These are phyloP conservation scores for Septoria linicola DNA, from an alignment of 2,329 filamentous ascomycete species.

Conservation along the genomic window DNA sequence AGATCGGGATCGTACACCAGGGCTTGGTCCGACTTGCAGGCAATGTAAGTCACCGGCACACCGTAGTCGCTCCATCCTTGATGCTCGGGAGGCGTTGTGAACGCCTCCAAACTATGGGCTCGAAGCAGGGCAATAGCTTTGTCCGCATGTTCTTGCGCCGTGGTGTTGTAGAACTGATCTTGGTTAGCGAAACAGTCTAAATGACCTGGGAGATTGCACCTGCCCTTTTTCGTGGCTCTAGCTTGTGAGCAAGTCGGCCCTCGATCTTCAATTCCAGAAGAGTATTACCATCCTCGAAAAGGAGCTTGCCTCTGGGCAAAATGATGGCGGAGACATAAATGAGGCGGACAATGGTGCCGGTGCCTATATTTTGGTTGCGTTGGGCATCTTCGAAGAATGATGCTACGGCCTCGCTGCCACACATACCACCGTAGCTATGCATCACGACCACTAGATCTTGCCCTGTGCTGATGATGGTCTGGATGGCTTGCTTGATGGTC, in stretches of 20 bases:
- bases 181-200: neutral
- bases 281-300: slow-evolving; percentile 2
- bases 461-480: slow-evolving; percentile 22
- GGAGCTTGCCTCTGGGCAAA: slow-evolving; percentile 1
- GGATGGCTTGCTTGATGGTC: slow-evolving; percentile 15
- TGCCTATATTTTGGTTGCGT: too few species aligned
- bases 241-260: neutral
- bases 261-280: neutral
- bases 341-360: slow-evolving; percentile 15
- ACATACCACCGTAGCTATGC: slow-evolving; percentile 37
- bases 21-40: slow-evolving; percentile 15
- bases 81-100: slow-evolving; percentile 2
- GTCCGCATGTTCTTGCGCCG: slow-evolving; percentile 1
- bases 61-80: slow-evolving; percentile 20
- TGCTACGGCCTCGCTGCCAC: slow-evolving; percentile 32
- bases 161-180: slow-evolving; percentile 17
- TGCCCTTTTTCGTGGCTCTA: too few species aligned
- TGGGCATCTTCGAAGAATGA: too few species aligned
- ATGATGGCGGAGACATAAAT: slow-evolving; percentile 19
- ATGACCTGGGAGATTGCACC: too few species aligned
- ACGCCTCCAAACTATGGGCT: too few species aligned
- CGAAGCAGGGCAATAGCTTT: slow-evolving; percentile 2
- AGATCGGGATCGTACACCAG: slow-evolving; percentile 9
- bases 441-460: slow-evolving; percentile 33
- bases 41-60: slow-evolving; percentile 21